Base-by-base conservation (phyloP, 1,139 yeast species). In the Meyerozyma smithsonii region DNA sequence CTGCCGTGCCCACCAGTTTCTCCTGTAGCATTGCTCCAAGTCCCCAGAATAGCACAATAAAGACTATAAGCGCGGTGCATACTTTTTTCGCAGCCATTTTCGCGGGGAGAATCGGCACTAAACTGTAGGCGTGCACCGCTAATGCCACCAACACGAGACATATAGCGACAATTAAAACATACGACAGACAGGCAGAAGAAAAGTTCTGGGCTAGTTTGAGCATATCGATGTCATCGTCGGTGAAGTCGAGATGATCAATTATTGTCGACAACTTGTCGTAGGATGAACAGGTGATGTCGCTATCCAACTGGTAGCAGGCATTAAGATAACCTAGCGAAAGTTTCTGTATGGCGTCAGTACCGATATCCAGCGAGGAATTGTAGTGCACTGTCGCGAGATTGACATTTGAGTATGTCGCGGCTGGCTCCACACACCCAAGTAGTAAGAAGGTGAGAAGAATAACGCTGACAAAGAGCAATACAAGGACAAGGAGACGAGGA, bases 1-100 rank as follows among this genome's bases (percentile, higher is more conserved):
- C 49, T 3, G 77, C 69, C 0, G 84, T 64, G 33, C 62, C 64
- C 0, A 72, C 69, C 0, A 85, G 85, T 36, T 81, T 81, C 47
- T 80, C 81, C 38, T 74, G 74, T 66, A 87, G 72, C 74, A 83
- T 79, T 2, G 87, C 71, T 0, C 88, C 88, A 35, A 81, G 59
- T 0, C 86, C 85, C 85, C 88, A 81, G 3, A 81, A 41, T 8
- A 81, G 49, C 19, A 72, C 62, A 37, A 72, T 55, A 0, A 64
- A 41, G 0, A 70, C 59, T 4, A 75, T 59, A 15, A 74, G 43
- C 0, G 61, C 54, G 26, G 74, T 48, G 8, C 66, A 54, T 3
- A 64, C 46, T 37, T 61, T 66, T 21, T 62, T 58, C 4, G 68
- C 54, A 7, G 53, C 23, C 1, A 45, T 14, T 42, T 70, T 73